Base-by-base conservation (phyloP, 345 rosid genomes). In the Acer yangbiense region DNA sequence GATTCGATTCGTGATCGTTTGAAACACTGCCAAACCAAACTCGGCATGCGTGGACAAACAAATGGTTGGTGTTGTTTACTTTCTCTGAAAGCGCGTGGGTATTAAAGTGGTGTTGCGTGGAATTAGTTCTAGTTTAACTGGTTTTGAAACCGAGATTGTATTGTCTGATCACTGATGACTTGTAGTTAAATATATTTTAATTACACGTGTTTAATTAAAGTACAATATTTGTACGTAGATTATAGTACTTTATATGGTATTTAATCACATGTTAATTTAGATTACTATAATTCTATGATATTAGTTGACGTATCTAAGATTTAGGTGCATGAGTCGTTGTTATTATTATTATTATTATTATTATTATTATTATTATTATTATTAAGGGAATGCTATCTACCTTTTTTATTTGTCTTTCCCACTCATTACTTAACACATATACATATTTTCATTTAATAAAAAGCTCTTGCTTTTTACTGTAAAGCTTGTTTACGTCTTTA, bases 71-170 rank as follows among this genome's bases (percentile, higher is more conserved):
- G 64, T 60, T 60, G 64, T 60, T 20, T 21, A 54, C 46, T 41
- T 20, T 0, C 48, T 54, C 12, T 18, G 14, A 9, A 10, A 21
- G 64, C 64, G 63, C 74, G 74, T 71, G 64, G 64, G 46, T 3
- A 29, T 2, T 46, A 18, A 3, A 27, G 44, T 43, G 73, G 6
- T 23, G n/a, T 50, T 70, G 21, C 9, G 27, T 54, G 27, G 48
- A 54, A 29, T 63, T 54, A 29, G 43, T 43, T 35, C 39, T 35
- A 35, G 39, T 35, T 48, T 25, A 70, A 50, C 61, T 8, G 2
- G 64, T 55, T 72, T 17, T 18, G 61, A 74, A 74, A 46, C 44
- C 27, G n/a, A 43, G 58, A 74, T 44, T 61, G 18, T 57, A 68
- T 61, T 62, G 35, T 32, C 35, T 32, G 35, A 32, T 32, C 5